Evolutionary conservation across 2,329 filamentous ascomycete species (phyloP), one percentile per base, ranked within the genome.

Genomic region (Xylariomycetidae sp.): DNA sequence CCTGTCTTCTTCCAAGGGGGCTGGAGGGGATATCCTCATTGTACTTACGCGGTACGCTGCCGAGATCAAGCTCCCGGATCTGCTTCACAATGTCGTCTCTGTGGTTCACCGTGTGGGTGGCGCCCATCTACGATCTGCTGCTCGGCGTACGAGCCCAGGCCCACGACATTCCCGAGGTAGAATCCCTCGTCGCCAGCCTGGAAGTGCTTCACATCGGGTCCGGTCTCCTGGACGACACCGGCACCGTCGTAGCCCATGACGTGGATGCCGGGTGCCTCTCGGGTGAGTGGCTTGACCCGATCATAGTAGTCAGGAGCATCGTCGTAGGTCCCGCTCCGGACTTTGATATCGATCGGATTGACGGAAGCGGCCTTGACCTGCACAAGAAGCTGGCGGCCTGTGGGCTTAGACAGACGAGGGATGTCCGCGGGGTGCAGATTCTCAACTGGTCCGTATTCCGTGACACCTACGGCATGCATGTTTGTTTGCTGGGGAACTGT

Each of bases 171-270:
- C 12, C 57, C 61, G 9, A 61, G 51, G 41, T 62, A 69, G 56
- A 54, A 69, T 25, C 70, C 53, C 30, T 64, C 57, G 37, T 69
- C 66, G 9, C 66, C 66, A 9, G 48, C 30, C 19, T 60, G 54
- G 53, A 65, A 67, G 31, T 53, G 31, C 18, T 45, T 45, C 18
- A 51, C 50, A 9, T 57, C 46, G 3, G 51, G 47, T 1, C 57
- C 62, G 11, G 56, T 56, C 16, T 52, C 42, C 2, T 53, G 45
- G 4, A 69, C 56, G 4, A 59, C 47, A 5, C 66, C 66, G 4
- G 64, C 54, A 5, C 57, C 64, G 34, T 69, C 63, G 33, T 57
- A 67, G n/a, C 64, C 64, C 30, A 62, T 55, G 40, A 68, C 58
- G 27, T 67, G 62, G 31, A 56, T 53, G 30, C 47, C 37, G 10